These are phyloP conservation scores for Umbelopsis isabellina DNA, from an alignment of 192 early-diverging fungal genomes.

Conservation along the genomic window DNA sequence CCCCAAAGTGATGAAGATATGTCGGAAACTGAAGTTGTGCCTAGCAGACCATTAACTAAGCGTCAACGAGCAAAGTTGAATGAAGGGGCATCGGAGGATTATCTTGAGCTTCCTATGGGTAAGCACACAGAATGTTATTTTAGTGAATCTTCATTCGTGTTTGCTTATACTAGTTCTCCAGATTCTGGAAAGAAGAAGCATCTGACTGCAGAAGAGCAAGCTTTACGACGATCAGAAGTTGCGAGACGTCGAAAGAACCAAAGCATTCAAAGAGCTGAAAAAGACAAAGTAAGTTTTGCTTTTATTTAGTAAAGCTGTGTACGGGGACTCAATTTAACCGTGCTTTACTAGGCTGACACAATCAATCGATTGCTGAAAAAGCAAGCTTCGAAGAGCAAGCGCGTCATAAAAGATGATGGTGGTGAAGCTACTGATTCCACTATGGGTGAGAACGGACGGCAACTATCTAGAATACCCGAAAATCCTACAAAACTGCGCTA, in stretches of 20 bases:
- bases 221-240: conserved; percentile 71
- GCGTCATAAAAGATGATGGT: conserved; percentile 63
- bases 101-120: conserved; percentile 72
- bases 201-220: conserved; percentile 72
- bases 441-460: conserved; percentile 5
- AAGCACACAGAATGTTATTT: not conserved
- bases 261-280: conserved; percentile 75
- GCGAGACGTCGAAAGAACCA: conserved; percentile 79
- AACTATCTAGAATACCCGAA: not conserved
- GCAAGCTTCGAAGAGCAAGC: conserved; percentile 71
- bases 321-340: not conserved
- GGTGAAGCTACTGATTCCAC: conserved; percentile 46
- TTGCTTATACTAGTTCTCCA: conserved; percentile 14
- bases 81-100: conserved; percentile 58
- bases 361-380: conserved; percentile 84
- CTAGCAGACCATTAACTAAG: conserved; percentile 60
- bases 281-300: conserved; percentile 55
- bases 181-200: conserved; percentile 66
- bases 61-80: conserved; percentile 73
- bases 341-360: conserved; percentile 63
- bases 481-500: conserved; percentile 35
- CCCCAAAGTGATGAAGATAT: conserved; percentile 22
- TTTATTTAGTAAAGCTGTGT: not conserved
- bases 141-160: not conserved
- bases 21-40: conserved; percentile 31